Conservation (phyloP, 1,284 basidiomycete genomes). For the Ganoderma leucocontextum region DNA sequence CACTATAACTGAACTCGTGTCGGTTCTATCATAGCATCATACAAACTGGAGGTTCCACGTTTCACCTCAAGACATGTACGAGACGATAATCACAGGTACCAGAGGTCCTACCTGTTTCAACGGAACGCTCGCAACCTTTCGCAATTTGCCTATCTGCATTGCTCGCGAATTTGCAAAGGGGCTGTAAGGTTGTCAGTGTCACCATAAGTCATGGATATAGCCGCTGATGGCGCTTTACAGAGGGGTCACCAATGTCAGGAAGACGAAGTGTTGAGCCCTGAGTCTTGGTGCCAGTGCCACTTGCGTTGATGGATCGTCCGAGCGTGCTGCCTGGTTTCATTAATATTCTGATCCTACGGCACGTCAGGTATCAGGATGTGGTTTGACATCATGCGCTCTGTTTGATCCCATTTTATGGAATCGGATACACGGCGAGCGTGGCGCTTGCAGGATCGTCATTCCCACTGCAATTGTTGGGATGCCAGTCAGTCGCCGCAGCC, state of each 20-base stretch:
- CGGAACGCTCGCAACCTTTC: neutral
- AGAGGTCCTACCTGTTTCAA: slow-evolving; percentile 1
- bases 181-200: neutral
- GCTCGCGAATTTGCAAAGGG: neutral
- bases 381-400: neutral
- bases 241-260: neutral
- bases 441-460: neutral
- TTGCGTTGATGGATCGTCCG: neutral
- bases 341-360: slow-evolving; percentile 5
- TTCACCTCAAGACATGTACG: neutral
- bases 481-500: neutral
- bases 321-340: neutral
- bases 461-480: neutral
- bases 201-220: neutral
- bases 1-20: neutral
- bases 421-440: neutral
- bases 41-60: neutral
- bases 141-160: neutral
- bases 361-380: neutral
- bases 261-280: neutral
- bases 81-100: neutral
- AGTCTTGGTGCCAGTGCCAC: neutral
- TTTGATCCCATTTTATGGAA: neutral
- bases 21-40: neutral
- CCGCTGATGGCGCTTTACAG: neutral